Percentiles rank a stretch among this genome's conserved stretches.
phyloP scores from a whole-genome alignment of 164 flowering plant genomes.

The Vitis amurensis region DNA sequence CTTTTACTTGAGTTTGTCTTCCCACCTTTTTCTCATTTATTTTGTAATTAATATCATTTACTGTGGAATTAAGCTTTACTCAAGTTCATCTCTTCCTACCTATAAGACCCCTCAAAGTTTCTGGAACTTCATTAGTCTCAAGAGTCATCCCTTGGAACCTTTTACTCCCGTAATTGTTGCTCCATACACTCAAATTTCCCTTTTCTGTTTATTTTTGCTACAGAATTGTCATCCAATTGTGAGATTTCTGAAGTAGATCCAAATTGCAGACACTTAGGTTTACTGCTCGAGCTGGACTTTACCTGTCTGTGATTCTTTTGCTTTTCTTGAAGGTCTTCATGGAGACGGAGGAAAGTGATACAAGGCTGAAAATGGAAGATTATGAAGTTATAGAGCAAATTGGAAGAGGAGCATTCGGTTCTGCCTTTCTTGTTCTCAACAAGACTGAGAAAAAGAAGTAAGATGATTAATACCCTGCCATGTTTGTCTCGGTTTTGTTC shows the following conservation, averaged over 20 bases:
- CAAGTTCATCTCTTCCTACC: constrained; percentile 6
- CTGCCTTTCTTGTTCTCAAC: constrained; percentile 74
- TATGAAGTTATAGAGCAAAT: constrained; percentile 88
- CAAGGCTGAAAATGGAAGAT: constrained; percentile 59
- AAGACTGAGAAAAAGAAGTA: constrained; percentile 62
- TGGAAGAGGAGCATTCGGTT: constrained; percentile 83
- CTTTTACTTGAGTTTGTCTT: constrained; percentile 9
- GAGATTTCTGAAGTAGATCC: too few relatives aligned
- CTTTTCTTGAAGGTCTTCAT: constrained; percentile 18
- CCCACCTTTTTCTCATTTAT: constrained; percentile 2
- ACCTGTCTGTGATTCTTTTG: not conserved
- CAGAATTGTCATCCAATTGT: too few relatives aligned
- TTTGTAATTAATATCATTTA: not conserved
- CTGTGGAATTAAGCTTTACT: constrained; percentile 14
- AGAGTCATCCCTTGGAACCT: not conserved
- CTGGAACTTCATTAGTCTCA: not conserved
- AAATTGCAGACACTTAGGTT: not conserved
- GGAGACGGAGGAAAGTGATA: constrained; percentile 45
- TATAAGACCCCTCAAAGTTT: constrained; percentile 3
- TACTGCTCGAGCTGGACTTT: not conserved
- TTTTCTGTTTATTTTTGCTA: not conserved
- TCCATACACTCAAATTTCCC: not conserved
- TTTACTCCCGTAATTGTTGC: not conserved
- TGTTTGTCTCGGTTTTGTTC: not conserved
- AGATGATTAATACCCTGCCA: constrained; percentile 1